Percentiles rank a stretch among this genome's conserved stretches.
These are phyloP conservation scores for Xylariaceae sp. DNA, from an alignment of 2,329 filamentous ascomycete species.

Conservation along the genomic window DNA sequence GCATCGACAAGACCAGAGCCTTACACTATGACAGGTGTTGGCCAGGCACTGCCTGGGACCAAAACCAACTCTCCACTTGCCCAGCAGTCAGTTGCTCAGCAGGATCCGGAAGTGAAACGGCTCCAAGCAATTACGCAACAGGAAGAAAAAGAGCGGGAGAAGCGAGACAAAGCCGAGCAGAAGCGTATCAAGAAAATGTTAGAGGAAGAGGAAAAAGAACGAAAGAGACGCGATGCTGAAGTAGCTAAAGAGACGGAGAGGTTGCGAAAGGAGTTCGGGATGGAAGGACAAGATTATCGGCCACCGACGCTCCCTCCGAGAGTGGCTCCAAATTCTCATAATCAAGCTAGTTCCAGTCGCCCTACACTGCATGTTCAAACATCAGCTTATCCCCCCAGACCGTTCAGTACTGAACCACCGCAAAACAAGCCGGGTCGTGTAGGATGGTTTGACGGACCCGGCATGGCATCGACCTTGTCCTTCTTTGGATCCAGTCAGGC, in stretches of 20 bases:
- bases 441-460: constrained; percentile 29
- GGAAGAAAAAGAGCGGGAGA: constrained; percentile 52
- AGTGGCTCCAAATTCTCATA: constrained; percentile 20
- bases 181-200: constrained; percentile 62
- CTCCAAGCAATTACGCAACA: constrained; percentile 56
- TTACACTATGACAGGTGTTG: constrained; percentile 39
- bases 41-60: constrained; percentile 39
- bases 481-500: constrained; percentile 33
- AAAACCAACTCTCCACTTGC: constrained; percentile 28
- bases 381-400: constrained; percentile 39
- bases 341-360: constrained; percentile 9
- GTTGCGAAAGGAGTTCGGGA: constrained; percentile 64
- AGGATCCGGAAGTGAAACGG: constrained; percentile 67
- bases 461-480: constrained; percentile 18
- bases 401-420: constrained; percentile 44
- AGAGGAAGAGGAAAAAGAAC: constrained; percentile 62
- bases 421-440: constrained; percentile 22
- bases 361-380: constrained; percentile 28
- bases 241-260: constrained; percentile 81
- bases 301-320: constrained; percentile 34
- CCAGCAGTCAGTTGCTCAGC: constrained; percentile 25
- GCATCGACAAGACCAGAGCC: constrained; percentile 22
- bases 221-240: constrained; percentile 50
- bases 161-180: constrained; percentile 52
- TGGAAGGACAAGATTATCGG: constrained; percentile 43